These are phyloP conservation scores for Ogataea paraovalis DNA, from an alignment of 805 yeast genomes.

Conservation along the genomic window DNA sequence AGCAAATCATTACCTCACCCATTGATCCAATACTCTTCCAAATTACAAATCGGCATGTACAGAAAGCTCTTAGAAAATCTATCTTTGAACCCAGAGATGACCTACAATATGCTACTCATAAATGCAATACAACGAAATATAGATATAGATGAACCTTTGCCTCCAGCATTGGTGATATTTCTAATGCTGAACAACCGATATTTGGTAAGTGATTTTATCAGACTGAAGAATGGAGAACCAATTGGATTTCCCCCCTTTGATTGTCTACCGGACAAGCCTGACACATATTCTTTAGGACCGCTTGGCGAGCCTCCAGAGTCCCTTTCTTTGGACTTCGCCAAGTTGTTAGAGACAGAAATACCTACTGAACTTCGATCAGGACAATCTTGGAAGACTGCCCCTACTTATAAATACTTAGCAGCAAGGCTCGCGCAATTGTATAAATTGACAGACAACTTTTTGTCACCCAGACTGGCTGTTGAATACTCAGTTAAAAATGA, in stretches of 20 bases:
- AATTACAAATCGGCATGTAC: conserved; percentile 61
- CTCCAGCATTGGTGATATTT: conserved; percentile 36
- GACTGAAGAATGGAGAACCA: conserved; percentile 41
- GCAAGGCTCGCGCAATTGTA: conserved; percentile 49
- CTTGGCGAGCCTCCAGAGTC: background rate
- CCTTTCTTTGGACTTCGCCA: conserved; percentile 4
- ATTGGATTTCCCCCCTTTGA: conserved; percentile 43
- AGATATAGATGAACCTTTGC: conserved; percentile 46
- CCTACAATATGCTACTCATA: conserved; percentile 40
- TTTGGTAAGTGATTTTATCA: conserved; percentile 39
- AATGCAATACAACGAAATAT: conserved; percentile 46
- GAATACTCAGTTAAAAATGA: conserved; percentile 48
- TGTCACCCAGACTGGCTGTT: conserved; percentile 38
- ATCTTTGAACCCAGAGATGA: conserved; percentile 20
- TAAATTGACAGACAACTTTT: conserved; percentile 31
- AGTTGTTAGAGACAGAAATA: conserved; percentile 4
- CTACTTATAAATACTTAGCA: conserved; percentile 55
- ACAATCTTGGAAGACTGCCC: conserved; percentile 46
- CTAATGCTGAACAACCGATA: conserved; percentile 36
- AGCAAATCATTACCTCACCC: conserved; percentile 45
- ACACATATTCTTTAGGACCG: conserved; percentile 14
- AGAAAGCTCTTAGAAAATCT: conserved; percentile 43
- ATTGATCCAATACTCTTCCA: conserved; percentile 46
- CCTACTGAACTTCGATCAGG: conserved; percentile 11
- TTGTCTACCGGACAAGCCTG: conserved; percentile 9